Base-by-base conservation (phyloP, 2,329 filamentous ascomycete species). In the Grosmannia huntii region DNA sequence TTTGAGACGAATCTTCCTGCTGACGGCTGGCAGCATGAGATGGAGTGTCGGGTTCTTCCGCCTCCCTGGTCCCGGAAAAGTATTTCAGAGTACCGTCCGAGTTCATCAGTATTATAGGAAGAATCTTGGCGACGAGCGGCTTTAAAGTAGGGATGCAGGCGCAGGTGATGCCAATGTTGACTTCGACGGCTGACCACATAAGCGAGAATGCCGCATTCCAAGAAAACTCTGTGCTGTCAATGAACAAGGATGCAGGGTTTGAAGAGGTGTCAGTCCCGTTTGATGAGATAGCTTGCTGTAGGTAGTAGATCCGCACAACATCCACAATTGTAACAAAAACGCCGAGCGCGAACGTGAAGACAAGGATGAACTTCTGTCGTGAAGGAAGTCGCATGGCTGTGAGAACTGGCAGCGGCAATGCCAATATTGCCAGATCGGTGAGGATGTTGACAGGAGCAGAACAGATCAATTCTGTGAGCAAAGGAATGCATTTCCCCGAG, bases 111-210 rank as follows among this genome's bases (percentile, higher is more conserved):
- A 83, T 80, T 23, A 74, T 70, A 2, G 81, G 81, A n/a, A 83
- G 70, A 56, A 83, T 75, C 60, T 77, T 77, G 63, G 88, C 81
- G 58, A 92, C 84, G 7, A 97, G 75, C 1, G 92, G 91, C 68
- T 96, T 96, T 61, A 96, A 74, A 0, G 87, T 92, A 10, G 92
- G 92, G n/a, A 96, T 87, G 65, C 90, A 96, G 49, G 87, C 91
- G 67, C 89, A 95, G 62, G 90, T 86, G 64, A 96, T 90, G 21
- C 90, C 91, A 1, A 95, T 77, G 63, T 95, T 94, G 66, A 96
- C 90, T 70, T 96, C 91, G 57, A 96, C 84, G 14, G 86, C 87
- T 19, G 88, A 92, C 92, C 91, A 97, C 88, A 96, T 92, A 67
- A 95, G 86, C 0, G 89, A 89, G 5, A 90, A 73, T 0, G 89